phyloP scores from a whole-genome alignment of 1,139 yeast genomes.

The Pichia sp. region DNA sequence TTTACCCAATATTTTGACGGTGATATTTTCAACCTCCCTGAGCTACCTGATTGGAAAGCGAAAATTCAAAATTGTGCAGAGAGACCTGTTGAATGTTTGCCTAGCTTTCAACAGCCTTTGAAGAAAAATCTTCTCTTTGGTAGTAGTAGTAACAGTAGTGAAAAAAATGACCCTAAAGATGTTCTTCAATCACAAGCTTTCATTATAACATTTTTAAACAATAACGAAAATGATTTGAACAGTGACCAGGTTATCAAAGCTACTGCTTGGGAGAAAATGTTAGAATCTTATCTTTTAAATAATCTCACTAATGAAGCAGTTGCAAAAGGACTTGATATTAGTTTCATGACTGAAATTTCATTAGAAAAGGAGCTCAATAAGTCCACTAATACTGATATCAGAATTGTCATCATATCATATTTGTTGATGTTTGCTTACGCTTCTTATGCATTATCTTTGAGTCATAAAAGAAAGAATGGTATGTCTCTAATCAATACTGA shows the following conservation, averaged over 20 bases:
- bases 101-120: slow-evolving; percentile 85
- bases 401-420: slow-evolving; percentile 67
- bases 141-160: slow-evolving; percentile 33
- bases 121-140: slow-evolving; percentile 67
- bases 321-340: slow-evolving; percentile 46
- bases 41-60: slow-evolving; percentile 42
- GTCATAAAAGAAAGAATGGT: not conserved
- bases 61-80: slow-evolving; percentile 54
- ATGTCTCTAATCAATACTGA: slow-evolving; percentile 7
- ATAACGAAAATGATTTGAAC: slow-evolving; percentile 39
- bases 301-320: slow-evolving; percentile 37
- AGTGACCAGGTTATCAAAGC: slow-evolving; percentile 38
- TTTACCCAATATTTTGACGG: slow-evolving; percentile 85
- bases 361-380: slow-evolving; percentile 76
- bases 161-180: too few relatives aligned
- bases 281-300: slow-evolving; percentile 48
- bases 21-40: slow-evolving; percentile 43
- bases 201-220: slow-evolving; percentile 62
- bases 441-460: slow-evolving; percentile 51
- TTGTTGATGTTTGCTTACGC: slow-evolving; percentile 87
- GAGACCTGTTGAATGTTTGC: slow-evolving; percentile 85
- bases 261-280: slow-evolving; percentile 53
- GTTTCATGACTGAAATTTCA: slow-evolving; percentile 78
- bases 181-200: slow-evolving; percentile 61
- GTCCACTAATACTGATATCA: slow-evolving; percentile 72